phyloP scores from a whole-genome alignment of 139 green algal species.

The Auxenochlorella pyrenoidosa region DNA sequence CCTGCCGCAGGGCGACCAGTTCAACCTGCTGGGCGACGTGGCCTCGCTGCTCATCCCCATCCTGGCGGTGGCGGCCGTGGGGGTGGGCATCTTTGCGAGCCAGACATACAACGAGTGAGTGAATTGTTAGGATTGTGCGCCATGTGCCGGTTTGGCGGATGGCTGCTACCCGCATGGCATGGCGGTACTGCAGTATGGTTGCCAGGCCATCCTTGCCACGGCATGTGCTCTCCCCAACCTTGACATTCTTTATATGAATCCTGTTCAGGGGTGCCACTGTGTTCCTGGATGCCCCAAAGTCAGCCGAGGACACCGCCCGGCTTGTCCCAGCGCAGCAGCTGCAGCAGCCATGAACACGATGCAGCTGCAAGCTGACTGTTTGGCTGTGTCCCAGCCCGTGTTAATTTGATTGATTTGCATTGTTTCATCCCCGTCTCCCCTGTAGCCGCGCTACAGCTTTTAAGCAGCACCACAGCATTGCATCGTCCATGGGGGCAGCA shows the following conservation, averaged over 20 bases:
- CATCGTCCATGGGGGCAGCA: too few relatives aligned
- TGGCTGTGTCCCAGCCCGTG: too few relatives aligned
- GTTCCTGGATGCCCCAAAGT: slow-evolving; percentile 34
- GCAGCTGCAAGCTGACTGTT: too few relatives aligned
- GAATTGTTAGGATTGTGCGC: too few relatives aligned
- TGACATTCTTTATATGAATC: not conserved
- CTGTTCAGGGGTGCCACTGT: slow-evolving; percentile 1
- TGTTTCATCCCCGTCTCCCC: too few relatives aligned
- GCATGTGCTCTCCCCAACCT: not conserved
- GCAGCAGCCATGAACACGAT: not conserved
- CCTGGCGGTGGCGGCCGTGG: slow-evolving; percentile 4
- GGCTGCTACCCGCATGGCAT: not conserved
- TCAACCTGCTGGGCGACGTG: slow-evolving; percentile 33
- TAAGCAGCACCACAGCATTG: too few relatives aligned
- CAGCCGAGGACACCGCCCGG: not conserved
- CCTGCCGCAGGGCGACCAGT: slow-evolving; percentile 13
- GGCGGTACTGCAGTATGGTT: not conserved
- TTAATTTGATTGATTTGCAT: too few relatives aligned
- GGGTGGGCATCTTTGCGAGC: slow-evolving; percentile 37
- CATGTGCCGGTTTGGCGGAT: not conserved
- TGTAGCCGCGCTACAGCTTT: too few relatives aligned
- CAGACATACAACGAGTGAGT: slow-evolving; percentile 32
- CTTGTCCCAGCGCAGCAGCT: slow-evolving; percentile 18
- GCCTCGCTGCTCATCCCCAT: slow-evolving; percentile 25
- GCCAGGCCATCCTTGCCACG: not conserved